A percentile compares a stretch with the other conserved stretches of the same genome.
Evolutionary conservation across 164 flowering plant species (phyloP).

Genomic region (Stephania cephalantha): DNA sequence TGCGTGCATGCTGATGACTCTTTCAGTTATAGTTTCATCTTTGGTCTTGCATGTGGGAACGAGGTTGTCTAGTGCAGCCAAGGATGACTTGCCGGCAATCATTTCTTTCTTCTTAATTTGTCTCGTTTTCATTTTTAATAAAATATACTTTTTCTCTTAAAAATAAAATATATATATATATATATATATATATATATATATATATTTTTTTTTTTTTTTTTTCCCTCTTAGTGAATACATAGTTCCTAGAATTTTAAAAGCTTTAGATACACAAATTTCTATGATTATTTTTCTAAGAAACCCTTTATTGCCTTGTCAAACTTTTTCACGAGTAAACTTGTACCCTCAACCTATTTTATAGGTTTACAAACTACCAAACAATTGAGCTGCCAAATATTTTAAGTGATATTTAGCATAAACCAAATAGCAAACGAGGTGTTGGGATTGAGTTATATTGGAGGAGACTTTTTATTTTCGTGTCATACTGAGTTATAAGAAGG

Average conservation of each 20-base stretch:
- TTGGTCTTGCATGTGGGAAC: constrained; percentile 40
- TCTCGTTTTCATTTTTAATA: background rate
- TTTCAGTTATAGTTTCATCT: constrained; percentile 27
- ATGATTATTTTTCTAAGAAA: too few species aligned
- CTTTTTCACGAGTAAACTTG: too few species aligned
- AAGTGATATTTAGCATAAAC: too few species aligned
- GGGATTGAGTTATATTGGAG: background rate
- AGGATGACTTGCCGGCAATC: constrained; percentile 65
- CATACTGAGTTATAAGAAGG: background rate
- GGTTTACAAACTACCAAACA: too few species aligned
- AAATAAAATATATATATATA: too few species aligned
- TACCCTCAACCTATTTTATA: too few species aligned
- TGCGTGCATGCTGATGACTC: background rate
- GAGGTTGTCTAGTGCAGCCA: constrained; percentile 49
- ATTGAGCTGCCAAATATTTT: too few species aligned
- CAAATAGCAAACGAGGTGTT: background rate
- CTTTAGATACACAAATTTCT: too few species aligned
- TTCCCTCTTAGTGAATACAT: background rate
- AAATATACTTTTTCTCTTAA: background rate
- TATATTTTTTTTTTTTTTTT: background rate
- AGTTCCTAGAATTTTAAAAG: background rate
- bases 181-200: too few species aligned
- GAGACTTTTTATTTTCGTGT: background rate
- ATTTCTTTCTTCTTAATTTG: background rate
- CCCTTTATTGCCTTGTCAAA: too few species aligned